These are phyloP conservation scores for Chimonanthus salicifolius DNA, from an alignment of 164 flowering plant species.

Conservation along the genomic window DNA sequence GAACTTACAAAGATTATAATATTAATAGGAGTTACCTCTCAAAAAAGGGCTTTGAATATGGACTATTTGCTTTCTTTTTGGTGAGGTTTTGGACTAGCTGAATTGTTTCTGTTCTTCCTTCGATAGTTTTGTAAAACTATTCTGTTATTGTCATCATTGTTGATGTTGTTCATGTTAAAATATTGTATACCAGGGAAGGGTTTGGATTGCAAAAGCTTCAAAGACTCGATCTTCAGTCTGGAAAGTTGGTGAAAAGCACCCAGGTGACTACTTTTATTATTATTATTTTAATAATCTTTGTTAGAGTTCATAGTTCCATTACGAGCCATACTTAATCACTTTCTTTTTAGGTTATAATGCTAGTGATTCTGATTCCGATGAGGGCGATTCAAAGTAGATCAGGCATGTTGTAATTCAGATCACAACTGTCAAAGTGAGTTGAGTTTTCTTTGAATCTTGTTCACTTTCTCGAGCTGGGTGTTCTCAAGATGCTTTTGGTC, in stretches of 20 bases:
- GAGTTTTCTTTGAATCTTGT: not conserved
- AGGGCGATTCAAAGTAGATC: constrained; percentile 19
- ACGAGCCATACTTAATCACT: not conserved
- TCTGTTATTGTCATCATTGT: not conserved
- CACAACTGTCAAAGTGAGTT: constrained; percentile 21
- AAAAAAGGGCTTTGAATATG: too few species aligned
- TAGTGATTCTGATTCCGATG: constrained; percentile 77
- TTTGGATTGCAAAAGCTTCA: constrained; percentile 79
- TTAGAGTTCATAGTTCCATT: too few species aligned
- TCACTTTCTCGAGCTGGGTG: too few species aligned
- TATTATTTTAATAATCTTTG: not conserved
- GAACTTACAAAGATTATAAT: too few species aligned
- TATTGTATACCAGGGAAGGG: constrained; percentile 40
- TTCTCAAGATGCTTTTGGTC: too few species aligned
- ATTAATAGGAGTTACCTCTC: too few species aligned
- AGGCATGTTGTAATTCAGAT: not conserved
- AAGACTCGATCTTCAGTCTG: constrained; percentile 61
- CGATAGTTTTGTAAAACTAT: not conserved
- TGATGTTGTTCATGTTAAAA: not conserved
- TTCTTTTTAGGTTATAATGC: constrained; percentile 57
- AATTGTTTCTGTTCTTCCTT: not conserved
- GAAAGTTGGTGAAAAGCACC: constrained; percentile 74
- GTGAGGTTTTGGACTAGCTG: not conserved
- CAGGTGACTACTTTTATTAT: constrained; percentile 30
- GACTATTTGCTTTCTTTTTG: not conserved